A percentile compares a stretch with the other conserved stretches of the same genome.
phyloP scores from a whole-genome alignment of 2,329 filamentous ascomycete species.

The Apiospora kogelbergensis region DNA sequence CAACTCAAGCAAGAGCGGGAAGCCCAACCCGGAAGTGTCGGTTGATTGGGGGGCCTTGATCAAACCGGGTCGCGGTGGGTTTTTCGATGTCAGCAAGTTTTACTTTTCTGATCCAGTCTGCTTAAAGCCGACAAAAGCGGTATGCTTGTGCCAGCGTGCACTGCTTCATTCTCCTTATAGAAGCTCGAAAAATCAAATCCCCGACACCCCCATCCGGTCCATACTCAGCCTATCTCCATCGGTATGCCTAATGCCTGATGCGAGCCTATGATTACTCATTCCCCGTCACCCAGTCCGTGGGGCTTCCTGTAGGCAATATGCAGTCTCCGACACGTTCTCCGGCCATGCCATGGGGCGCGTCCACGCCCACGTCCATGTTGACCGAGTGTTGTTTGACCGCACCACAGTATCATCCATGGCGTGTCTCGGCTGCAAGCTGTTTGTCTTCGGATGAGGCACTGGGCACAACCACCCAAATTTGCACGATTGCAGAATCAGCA shows the following conservation, averaged over 20 bases:
- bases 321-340: not conserved
- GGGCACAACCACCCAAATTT: not conserved
- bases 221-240: not conserved
- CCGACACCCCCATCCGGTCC: not conserved
- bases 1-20: not conserved
- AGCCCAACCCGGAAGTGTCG: not conserved
- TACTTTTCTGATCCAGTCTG: constrained; percentile 4
- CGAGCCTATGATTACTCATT: constrained; percentile 1
- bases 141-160: not conserved
- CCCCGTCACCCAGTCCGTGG: not conserved
- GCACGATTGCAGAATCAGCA: not conserved
- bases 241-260: not conserved
- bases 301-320: not conserved
- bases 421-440: not conserved
- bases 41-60: constrained; percentile 1
- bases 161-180: not conserved
- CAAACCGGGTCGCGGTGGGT: not conserved
- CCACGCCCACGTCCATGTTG: not conserved
- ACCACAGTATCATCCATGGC: not conserved
- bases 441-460: not conserved
- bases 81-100: not conserved
- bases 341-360: not conserved
- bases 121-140: constrained; percentile 6
- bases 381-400: not conserved
- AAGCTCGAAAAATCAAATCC: not conserved